A percentile compares a stretch with the other conserved stretches of the same genome.
Evolutionary conservation across 1,284 basidiomycete species (phyloP).

Genomic region (Termitomyces sp.): DNA sequence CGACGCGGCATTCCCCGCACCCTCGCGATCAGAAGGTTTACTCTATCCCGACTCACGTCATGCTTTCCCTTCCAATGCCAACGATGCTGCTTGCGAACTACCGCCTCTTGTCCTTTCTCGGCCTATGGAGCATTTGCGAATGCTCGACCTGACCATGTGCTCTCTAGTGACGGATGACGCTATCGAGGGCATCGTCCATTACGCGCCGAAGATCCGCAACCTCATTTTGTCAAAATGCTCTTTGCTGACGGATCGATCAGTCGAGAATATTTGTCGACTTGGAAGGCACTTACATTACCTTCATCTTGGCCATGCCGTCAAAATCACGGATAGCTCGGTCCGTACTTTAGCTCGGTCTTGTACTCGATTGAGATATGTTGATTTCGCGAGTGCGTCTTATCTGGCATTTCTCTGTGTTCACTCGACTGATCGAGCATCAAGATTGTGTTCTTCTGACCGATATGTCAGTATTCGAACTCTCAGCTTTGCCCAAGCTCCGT

Average conservation of each 20-base stretch:
- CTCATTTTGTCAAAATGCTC: constrained; percentile 91
- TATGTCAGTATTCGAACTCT: constrained; percentile 89
- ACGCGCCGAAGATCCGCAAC: constrained; percentile 88
- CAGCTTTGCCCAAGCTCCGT: constrained; percentile 84
- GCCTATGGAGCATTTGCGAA: constrained; percentile 77
- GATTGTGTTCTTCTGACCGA: constrained; percentile 90
- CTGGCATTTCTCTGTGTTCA: constrained; percentile 48
- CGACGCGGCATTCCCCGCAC: constrained; percentile 83
- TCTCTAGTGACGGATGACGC: constrained; percentile 81
- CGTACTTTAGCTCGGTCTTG: constrained; percentile 82
- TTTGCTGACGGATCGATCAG: constrained; percentile 78
- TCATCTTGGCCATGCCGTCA: constrained; percentile 87
- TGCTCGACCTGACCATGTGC: constrained; percentile 89
- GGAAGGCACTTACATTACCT: constrained; percentile 94
- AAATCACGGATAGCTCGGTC: constrained; percentile 89
- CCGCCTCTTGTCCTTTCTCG: constrained; percentile 59
- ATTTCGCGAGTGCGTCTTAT: constrained; percentile 82
- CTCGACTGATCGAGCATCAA: constrained; percentile 27
- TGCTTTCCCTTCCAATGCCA: constrained; percentile 41
- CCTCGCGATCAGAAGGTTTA: constrained; percentile 37
- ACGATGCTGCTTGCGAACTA: constrained; percentile 37
- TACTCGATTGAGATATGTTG: constrained; percentile 92
- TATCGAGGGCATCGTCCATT: constrained; percentile 84
- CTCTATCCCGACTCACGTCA: constrained; percentile 30
- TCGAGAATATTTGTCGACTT: constrained; percentile 82